phyloP scores from a whole-genome alignment of 345 rosid species.

The Melaleuca alternifolia region DNA sequence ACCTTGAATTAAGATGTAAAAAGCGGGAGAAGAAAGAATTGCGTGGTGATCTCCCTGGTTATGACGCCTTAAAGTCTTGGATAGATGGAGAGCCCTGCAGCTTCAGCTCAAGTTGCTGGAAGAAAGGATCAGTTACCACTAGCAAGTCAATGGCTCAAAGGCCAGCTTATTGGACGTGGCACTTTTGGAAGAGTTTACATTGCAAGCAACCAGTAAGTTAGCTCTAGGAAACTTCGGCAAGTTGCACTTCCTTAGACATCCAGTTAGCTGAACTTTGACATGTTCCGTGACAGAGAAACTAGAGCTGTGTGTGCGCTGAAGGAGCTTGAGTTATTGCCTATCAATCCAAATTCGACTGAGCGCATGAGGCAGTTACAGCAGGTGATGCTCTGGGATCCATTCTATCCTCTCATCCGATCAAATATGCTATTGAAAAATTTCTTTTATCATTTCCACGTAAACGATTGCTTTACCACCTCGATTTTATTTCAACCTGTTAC shows the following conservation, averaged over 20 bases:
- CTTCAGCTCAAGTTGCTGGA: neutral
- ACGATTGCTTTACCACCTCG: neutral
- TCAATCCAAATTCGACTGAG: slow-evolving; percentile 1
- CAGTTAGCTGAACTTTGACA: neutral
- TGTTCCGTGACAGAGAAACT: neutral
- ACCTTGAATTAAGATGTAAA: neutral
- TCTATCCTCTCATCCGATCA: neutral
- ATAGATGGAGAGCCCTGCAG: neutral
- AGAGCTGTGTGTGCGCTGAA: slow-evolving; percentile 4
- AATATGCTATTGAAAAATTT: neutral
- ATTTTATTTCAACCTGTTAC: neutral
- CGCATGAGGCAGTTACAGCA: slow-evolving; percentile 5
- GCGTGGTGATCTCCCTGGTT: neutral
- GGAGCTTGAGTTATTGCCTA: neutral
- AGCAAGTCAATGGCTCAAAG: slow-evolving; percentile 42
- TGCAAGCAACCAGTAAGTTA: slow-evolving; percentile 54
- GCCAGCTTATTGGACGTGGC: slow-evolving; percentile 59
- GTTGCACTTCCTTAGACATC: neutral
- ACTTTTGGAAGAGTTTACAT: slow-evolving; percentile 69
- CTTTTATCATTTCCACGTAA: neutral
- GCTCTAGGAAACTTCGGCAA: neutral
- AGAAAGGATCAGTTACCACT: neutral
- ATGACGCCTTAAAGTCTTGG: neutral
- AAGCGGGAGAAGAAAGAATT: no score
- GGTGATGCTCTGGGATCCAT: neutral